A percentile compares a stretch with the other conserved stretches of the same genome.
Conservation (phyloP, 1,284 basidiomycete genomes). For the Leccinum griseonigrum region DNA sequence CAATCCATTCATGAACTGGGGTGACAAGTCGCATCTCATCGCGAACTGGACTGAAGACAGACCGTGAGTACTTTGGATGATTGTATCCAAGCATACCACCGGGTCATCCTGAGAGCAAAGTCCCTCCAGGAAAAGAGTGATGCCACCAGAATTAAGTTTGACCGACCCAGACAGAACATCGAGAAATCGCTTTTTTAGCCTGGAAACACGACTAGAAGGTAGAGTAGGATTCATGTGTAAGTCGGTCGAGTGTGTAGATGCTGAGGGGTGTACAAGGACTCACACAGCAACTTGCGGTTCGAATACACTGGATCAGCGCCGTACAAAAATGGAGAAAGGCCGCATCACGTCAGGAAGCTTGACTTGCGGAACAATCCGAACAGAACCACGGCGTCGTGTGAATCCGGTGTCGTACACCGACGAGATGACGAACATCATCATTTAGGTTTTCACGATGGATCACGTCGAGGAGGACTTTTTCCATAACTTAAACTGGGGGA, state of each 20-base stretch:
- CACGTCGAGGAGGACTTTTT: not conserved
- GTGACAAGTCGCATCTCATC: slow-evolving; percentile 20
- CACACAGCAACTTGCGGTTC: not conserved
- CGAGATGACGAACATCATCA: too few species aligned
- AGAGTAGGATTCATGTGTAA: slow-evolving; percentile 5
- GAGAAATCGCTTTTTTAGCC: slow-evolving; percentile 20
- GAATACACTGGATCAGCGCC: slow-evolving; percentile 2
- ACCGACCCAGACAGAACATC: slow-evolving; percentile 20
- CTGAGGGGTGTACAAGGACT: not conserved
- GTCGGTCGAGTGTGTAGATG: not conserved
- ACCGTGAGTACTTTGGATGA: slow-evolving; percentile 14
- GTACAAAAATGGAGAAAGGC: not conserved
- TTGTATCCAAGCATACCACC: slow-evolving; percentile 12
- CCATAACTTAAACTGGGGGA: too few species aligned
- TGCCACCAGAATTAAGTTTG: slow-evolving; percentile 12
- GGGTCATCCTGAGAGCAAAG: slow-evolving; percentile 38
- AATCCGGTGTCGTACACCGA: too few species aligned
- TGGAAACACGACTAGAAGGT: slow-evolving; percentile 4
- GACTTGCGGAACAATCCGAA: too few species aligned
- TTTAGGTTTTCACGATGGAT: not conserved
- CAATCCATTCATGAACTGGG: slow-evolving; percentile 44
- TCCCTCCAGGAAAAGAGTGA: slow-evolving; percentile 46
- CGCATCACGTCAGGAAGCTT: not conserved
- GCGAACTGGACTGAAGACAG: slow-evolving; percentile 25
- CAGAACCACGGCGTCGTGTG: too few species aligned